Percentiles rank a stretch among this genome's conserved stretches.
phyloP scores from a whole-genome alignment of 2,329 filamentous ascomycete species.

The Penicillium decumbens region DNA sequence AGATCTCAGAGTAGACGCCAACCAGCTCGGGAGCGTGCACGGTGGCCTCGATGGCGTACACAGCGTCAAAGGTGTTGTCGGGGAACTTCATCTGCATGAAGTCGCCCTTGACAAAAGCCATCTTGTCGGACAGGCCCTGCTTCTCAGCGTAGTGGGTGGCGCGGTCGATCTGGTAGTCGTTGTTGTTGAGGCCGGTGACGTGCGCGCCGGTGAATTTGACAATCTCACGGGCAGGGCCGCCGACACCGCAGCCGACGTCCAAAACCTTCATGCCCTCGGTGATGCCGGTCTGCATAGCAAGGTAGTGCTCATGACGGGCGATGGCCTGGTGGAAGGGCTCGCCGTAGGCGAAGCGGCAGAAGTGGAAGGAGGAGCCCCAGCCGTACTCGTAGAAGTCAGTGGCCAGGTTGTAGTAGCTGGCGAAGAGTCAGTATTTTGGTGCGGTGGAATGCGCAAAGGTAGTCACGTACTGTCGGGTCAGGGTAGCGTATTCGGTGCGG shows the following conservation, averaged over 20 bases:
- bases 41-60: slow-evolving; percentile 96
- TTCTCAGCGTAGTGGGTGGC: slow-evolving; percentile 79
- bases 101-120: slow-evolving; percentile 87
- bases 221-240: slow-evolving; percentile 91
- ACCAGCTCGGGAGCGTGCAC: slow-evolving; percentile 87
- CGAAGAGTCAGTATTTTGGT: slow-evolving; percentile 4
- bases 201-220: slow-evolving; percentile 90
- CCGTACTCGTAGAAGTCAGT: slow-evolving; percentile 96
- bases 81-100: slow-evolving; percentile 99
- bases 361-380: slow-evolving; percentile 95
- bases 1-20: slow-evolving; percentile 91
- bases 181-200: slow-evolving; percentile 93
- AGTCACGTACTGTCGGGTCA: slow-evolving; percentile 78
- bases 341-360: slow-evolving; percentile 83
- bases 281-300: slow-evolving; percentile 83
- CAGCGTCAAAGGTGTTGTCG: slow-evolving; percentile 85
- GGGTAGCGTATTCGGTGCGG: slow-evolving; percentile 81
- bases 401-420: slow-evolving; percentile 91
- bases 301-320: slow-evolving; percentile 95
- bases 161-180: slow-evolving; percentile 96
- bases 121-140: slow-evolving; percentile 73
- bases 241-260: slow-evolving; percentile 95
- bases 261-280: slow-evolving; percentile 83
- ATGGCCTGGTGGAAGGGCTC: slow-evolving; percentile 89
- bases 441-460: neutral